A percentile compares a stretch with the other conserved stretches of the same genome.
Evolutionary conservation across 2,329 filamentous ascomycete species (phyloP).

Genomic region (Ceratocystis albifundus): DNA sequence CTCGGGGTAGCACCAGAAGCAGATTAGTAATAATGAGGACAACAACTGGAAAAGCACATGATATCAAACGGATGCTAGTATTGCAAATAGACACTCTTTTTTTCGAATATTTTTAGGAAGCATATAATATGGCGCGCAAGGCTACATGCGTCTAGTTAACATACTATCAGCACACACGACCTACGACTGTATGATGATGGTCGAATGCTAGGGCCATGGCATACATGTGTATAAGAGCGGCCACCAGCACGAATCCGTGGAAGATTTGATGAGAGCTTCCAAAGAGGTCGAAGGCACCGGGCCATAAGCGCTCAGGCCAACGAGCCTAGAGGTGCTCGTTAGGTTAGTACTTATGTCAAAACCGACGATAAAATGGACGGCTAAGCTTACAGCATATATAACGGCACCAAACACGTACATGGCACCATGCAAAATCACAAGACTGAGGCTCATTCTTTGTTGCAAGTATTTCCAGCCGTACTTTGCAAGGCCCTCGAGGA

Average conservation of each 20-base stretch:
- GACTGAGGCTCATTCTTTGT: slow-evolving; percentile 64
- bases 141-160: neutral
- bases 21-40: slow-evolving; percentile 19
- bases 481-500: slow-evolving; percentile 60
- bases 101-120: neutral
- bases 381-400: slow-evolving; percentile 64
- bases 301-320: slow-evolving; percentile 68
- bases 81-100: slow-evolving; percentile 7
- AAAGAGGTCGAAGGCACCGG: slow-evolving; percentile 77
- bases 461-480: slow-evolving; percentile 58
- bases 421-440: slow-evolving; percentile 66
- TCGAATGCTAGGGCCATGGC: slow-evolving; percentile 79
- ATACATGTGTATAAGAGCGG: slow-evolving; percentile 68
- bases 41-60: slow-evolving; percentile 25
- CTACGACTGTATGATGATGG: slow-evolving; percentile 57
- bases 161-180: slow-evolving; percentile 36
- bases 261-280: slow-evolving; percentile 95
- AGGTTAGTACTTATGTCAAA: neutral
- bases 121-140: too few relatives aligned
- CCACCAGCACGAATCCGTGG: slow-evolving; percentile 75
- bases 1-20: slow-evolving; percentile 36
- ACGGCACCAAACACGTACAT: slow-evolving; percentile 78
- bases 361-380: slow-evolving; percentile 7
- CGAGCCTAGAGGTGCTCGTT: slow-evolving; percentile 42
- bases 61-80: slow-evolving; percentile 9